Base-by-base conservation (phyloP, 495 filamentous ascomycete species). In the Chlorociboria aeruginascens region DNA sequence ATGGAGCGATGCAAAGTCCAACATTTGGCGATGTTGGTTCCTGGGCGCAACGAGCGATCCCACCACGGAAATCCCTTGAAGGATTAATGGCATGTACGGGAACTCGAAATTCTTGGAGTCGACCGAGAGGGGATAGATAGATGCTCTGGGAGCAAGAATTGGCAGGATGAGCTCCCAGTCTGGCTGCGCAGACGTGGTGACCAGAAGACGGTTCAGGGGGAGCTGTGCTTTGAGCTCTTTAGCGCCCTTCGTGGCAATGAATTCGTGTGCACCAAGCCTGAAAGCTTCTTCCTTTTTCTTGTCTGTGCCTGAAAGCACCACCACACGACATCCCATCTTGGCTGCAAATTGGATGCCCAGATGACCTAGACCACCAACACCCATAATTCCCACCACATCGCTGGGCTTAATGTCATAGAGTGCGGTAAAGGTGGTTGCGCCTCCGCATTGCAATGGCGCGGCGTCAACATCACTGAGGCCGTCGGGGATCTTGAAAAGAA, bases 281-380 rank as follows among this genome's bases (percentile, higher is more conserved):
- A 66, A 43, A 1, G 77, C 77, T 41, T 79, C 74, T 1, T 71
- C 65, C 42, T 68, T 71, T 61, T 82, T 82, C 42, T 48, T 64
- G 10, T 78, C 71, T 0, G 67, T 71, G 4, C 8, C 20, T 7
- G 66, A 73, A 53, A 79, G 74, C 0, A 75, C 76, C 4, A 78
- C 65, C 0, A 78, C 76, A 8, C 74, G 57, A 46, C 74, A 78
- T 1, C 77, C 78, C 71, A 75, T 72, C 54, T 77, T 74, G 7
- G 64, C 61, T 14, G 75, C 75, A 40, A 77, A 81, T 43, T 79
- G 74, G 39, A 82, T 77, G 1, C 76, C 78, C 39, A 81, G 52
- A 55, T 81, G 78, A 2, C 78, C 78, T 1, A 82, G 62, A 0
- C 79, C 79, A 11, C 78, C 78, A 9, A 81, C 59, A 8, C 78